Conservation (phyloP, 495 filamentous ascomycete genomes). For the Podospora pseudocomata region DNA sequence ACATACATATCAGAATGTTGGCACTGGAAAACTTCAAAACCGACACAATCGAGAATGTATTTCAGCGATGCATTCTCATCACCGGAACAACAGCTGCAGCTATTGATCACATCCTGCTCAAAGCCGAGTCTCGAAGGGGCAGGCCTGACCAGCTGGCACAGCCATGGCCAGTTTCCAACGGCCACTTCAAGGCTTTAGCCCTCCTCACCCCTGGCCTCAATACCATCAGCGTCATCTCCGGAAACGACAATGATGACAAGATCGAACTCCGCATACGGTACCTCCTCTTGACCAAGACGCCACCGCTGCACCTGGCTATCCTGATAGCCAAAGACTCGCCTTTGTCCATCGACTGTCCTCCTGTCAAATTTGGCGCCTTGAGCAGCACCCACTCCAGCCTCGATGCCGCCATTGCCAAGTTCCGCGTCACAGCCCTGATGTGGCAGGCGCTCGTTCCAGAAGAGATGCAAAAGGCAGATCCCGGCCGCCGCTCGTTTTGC, state of each 20-base stretch:
- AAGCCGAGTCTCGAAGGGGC: conserved; percentile 5
- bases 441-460: conserved; percentile 50
- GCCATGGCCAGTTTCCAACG: conserved; percentile 66
- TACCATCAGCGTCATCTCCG: conserved; percentile 38
- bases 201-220: conserved; percentile 71
- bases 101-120: conserved; percentile 5
- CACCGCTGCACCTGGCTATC: conserved; percentile 50
- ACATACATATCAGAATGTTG: conserved; percentile 8
- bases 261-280: conserved; percentile 16
- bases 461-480: conserved; percentile 43
- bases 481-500: conserved; percentile 49
- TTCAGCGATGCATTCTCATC: conserved; percentile 21
- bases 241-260: background rate
- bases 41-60: conserved; percentile 11
- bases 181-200: conserved; percentile 71
- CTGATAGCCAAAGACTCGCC: conserved; percentile 47
- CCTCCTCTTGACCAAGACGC: conserved; percentile 28
- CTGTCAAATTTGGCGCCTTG: conserved; percentile 32
- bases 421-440: conserved; percentile 52
- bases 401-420: conserved; percentile 45
- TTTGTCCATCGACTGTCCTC: conserved; percentile 40
- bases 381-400: conserved; percentile 39
- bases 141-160: conserved; percentile 24
- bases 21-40: conserved; percentile 14
- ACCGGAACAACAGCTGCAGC: conserved; percentile 9